Evolutionary conservation across 345 rosid genomes (phyloP), one percentile per base, ranked within the genome.

Genomic region (Trapa bicornis): DNA sequence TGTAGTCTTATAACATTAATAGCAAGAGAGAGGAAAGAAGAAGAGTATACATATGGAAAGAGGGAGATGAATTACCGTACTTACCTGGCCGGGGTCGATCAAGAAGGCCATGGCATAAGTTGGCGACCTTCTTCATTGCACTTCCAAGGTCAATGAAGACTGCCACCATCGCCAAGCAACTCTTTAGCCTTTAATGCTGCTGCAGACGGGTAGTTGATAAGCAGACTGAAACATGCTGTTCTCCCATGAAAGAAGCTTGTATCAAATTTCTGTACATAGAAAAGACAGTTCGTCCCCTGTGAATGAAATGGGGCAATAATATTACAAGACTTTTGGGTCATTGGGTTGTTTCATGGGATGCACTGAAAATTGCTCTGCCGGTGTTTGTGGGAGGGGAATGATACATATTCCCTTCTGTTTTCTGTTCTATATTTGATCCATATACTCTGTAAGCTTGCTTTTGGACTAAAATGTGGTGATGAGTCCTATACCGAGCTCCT

Each of bases 401-500:
- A 58, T 4, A 22, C 0, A 35, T 54, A 4, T 15, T 52, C 22
- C 2, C 16, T 35, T n/a, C 60, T 0, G 32, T 58, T 16, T 11
- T 58, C 63, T 58, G 12, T 58, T 32, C 63, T 58, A 58, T 58
- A 58, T 58, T 35, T 1, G 38, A 2, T 1, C 32, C 33, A 1
- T 58, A 38, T 58, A 41, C 7, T 41, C 6, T 41, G 7, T 3
- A 58, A 32, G 6, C n/a, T 2, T 0, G 63, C 52, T 65, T 43
- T 8, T 65, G 15, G 52, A 42, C 54, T 61, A 86, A 76, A 93
- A 85, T 62, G 96, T 83, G 61, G 80, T 88, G 66, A 88, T 85
- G 64, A 93, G 94, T 69, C 96, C 98, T 74, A 93, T 90, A 42
- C 98, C 97, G 39, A 93, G 73, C 77, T 93, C 98, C 80, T 87